Percentiles rank a stretch among this genome's conserved stretches.
Conservation (phyloP, 768 basidiomycete species). For the Podaxis sp. region DNA sequence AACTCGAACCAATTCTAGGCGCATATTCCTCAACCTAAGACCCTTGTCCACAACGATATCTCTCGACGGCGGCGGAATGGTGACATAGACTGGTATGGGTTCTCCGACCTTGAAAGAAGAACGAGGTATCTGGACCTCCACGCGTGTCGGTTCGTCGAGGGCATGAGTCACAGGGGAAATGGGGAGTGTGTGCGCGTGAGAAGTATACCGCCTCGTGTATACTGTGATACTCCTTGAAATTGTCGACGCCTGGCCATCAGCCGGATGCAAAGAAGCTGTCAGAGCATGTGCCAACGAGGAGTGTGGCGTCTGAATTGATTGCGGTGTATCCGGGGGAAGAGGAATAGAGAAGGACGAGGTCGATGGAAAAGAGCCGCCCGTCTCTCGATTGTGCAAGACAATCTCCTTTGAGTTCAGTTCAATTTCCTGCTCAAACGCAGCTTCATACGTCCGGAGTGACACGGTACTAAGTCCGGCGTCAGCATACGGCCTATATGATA, state of each 20-base stretch:
- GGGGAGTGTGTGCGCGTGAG: slow-evolving; percentile 57
- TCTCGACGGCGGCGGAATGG: slow-evolving; percentile 71
- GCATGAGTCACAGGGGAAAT: slow-evolving; percentile 59
- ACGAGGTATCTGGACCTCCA: slow-evolving; percentile 72
- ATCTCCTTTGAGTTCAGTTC: slow-evolving; percentile 63
- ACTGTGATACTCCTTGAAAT: slow-evolving; percentile 61
- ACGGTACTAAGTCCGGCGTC: slow-evolving; percentile 48
- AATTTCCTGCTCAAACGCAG: slow-evolving; percentile 57
- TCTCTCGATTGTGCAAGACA: slow-evolving; percentile 51
- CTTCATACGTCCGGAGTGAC: slow-evolving; percentile 66
- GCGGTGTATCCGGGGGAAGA: slow-evolving; percentile 75
- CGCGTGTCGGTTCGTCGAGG: slow-evolving; percentile 61
- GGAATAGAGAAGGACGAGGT: slow-evolving; percentile 82
- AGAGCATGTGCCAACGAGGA: slow-evolving; percentile 74
- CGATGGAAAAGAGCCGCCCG: slow-evolving; percentile 44
- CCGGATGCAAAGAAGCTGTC: slow-evolving; percentile 62
- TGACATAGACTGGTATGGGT: slow-evolving; percentile 75
- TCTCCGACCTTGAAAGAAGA: slow-evolving; percentile 73
- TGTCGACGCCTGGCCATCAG: slow-evolving; percentile 34
- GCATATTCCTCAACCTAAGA: slow-evolving; percentile 76
- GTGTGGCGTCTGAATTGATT: slow-evolving; percentile 74
- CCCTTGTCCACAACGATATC: slow-evolving; percentile 70
- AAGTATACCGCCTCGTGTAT: slow-evolving; percentile 73
- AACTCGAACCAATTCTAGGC: slow-evolving; percentile 72
- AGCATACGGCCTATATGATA: not conserved